Conservation (phyloP, 2,329 filamentous ascomycete species). For the Coleophoma cylindrospora region DNA sequence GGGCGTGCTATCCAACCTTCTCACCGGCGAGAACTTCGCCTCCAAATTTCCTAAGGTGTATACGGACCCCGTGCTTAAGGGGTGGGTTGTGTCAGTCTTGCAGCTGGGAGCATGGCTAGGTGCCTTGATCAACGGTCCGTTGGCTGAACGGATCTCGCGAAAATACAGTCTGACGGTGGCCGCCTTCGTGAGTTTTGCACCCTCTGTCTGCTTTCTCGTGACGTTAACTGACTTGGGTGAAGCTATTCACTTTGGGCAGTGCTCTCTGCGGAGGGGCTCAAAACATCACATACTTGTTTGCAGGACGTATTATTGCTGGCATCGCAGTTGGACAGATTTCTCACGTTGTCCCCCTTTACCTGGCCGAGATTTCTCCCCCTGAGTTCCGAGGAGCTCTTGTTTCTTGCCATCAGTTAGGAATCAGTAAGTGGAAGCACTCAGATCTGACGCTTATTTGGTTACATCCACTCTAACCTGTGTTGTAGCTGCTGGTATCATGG, state of each 20-base stretch:
- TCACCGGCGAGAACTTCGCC: constrained; percentile 36
- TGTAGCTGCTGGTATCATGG: constrained; percentile 39
- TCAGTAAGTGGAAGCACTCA: constrained; percentile 23
- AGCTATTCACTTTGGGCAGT: constrained; percentile 27
- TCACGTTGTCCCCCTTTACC: constrained; percentile 54
- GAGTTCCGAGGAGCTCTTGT: constrained; percentile 59
- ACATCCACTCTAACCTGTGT: no score
- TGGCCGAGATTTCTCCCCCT: constrained; percentile 37
- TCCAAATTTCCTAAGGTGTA: constrained; percentile 31
- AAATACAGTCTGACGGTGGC: constrained; percentile 10
- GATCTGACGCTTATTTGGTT: background rate
- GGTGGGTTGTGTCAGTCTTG: constrained; percentile 45
- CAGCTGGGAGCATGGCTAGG: constrained; percentile 72
- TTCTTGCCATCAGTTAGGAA: constrained; percentile 58
- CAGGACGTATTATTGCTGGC: constrained; percentile 64
- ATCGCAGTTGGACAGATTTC: constrained; percentile 63
- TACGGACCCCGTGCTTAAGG: constrained; percentile 38
- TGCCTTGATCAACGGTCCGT: constrained; percentile 59
- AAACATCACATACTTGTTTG: constrained; percentile 57
- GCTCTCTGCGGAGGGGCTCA: constrained; percentile 36
- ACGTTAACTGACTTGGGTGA: constrained; percentile 15
- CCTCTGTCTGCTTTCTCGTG: constrained; percentile 10
- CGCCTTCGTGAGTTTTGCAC: constrained; percentile 1
- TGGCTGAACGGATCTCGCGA: constrained; percentile 46
- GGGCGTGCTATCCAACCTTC: constrained; percentile 36